Base-by-base conservation (phyloP, 2,329 filamentous ascomycete species). In the Ceratocystis huliohia region DNA sequence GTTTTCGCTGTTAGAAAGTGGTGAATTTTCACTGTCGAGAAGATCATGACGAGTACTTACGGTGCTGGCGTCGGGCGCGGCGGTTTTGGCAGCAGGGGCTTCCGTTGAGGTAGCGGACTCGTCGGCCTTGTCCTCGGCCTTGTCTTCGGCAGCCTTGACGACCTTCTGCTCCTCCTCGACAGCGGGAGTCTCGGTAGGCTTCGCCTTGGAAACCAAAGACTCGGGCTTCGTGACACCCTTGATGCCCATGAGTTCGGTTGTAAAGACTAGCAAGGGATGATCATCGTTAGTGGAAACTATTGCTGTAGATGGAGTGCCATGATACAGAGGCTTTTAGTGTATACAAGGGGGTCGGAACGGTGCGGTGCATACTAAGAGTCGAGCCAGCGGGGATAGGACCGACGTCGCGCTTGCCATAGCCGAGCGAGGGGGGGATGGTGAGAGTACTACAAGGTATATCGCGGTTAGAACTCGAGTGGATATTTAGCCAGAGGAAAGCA, bases 211-310 rank as follows among this genome's bases (percentile, higher is more conserved):
- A 68, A 80, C 80, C 41, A 68, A 64, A 17, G 75, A 74, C 69
- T 81, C 78, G 66, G 79, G 79, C 70, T 78, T 78, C 65, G 76
- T 74, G 33, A 93, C 88, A 37, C 91, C 91, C 17, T 86, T 80
- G 73, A 97, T 96, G 66, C 83, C 87, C 72, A 96, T 80, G 70
- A 97, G 79, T 78, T 96, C 91, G 59, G 92, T 96, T 79, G 96
- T 90, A 74, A 97, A 96, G 65, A 97, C 85, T 88, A 72, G 59
- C 64, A 13, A 61, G 63, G 50, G 56, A 64, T 25, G 53, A 3
- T 33, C 5, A 20, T 20, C n/a, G 41, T 37, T 62, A 20, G 30
- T 22, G 20, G 59, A 20, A 28, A 20, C 22, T 20, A 37, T 30
- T 17, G 30, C 28, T 30, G 30, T 10, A 13, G 61, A 25, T 17